Evolutionary conservation across 225 moss, liverwort and hornwort species (phyloP), one percentile per base, ranked within the genome.

Genomic region (Sphagnum contortum): DNA sequence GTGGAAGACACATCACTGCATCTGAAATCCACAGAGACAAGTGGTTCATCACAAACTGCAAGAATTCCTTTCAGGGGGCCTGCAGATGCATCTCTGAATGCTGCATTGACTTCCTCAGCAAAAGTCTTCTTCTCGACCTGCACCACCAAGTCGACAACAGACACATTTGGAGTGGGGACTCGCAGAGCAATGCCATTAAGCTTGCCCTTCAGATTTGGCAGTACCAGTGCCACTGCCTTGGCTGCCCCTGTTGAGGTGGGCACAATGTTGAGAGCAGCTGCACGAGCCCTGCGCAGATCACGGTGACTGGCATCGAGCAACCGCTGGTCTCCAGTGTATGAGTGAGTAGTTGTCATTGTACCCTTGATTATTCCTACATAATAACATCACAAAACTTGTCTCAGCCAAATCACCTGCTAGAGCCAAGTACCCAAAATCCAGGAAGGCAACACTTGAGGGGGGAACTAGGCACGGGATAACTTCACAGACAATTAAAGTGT

Each of bases 121-220:
- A 83, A 12, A 29, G 74, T 74, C 48, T 79, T 83, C 73, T 76
- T 83, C 76, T 76, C 83, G 2, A 67, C 68, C 71, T 83, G 74
- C 60, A 83, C 70, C 5, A 83, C 83, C 55, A 83, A 48, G 49
- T 83, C 83, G 44, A 83, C 83, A 3, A 83, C 83, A 0, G 83
- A 83, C n/a, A 83, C 83, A 44, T 83, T 83, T n/a, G 83, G 83
- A 44, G 83, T 83, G 7, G 83, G 83, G 68, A 83, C 83, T 47
- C 83, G 69, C 9, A 83, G 79, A 5, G 83, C 83, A 55, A 83
- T 83, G 50, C 83, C 83, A 57, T 83, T 83, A 5, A 83, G 71
- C 69, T 83, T 83, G 47, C 83, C 83, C 71, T 83, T 83, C 12
- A 83, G 71, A 55, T 83, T 69, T 47, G 83, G 83, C 7, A 83